Conservation (phyloP, 768 basidiomycete genomes). For the Lepiota brunneoincarnata region DNA sequence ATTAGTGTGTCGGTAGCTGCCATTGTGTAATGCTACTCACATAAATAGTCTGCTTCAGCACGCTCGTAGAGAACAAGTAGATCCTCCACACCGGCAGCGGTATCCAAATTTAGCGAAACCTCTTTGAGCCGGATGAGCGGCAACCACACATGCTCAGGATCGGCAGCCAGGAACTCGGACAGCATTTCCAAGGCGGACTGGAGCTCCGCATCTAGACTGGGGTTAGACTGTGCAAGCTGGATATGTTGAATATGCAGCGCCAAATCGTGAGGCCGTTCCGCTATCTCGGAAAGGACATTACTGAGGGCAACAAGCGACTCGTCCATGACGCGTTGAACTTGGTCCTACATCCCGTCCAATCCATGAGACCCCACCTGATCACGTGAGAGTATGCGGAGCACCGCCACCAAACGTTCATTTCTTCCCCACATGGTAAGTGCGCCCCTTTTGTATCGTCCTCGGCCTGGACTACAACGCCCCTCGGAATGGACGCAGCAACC, state of each 20-base stretch:
- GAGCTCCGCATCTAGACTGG: conserved; percentile 58
- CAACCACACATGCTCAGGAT: conserved; percentile 68
- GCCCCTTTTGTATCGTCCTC: conserved; percentile 9
- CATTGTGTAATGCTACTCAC: conserved; percentile 41
- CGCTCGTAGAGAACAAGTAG: conserved; percentile 59
- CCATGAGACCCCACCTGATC: neutral
- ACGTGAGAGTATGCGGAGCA: conserved; percentile 1
- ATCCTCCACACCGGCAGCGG: conserved; percentile 47
- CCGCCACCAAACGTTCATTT: neutral
- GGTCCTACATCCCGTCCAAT: conserved; percentile 1
- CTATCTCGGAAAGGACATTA: conserved; percentile 54
- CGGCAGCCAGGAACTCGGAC: conserved; percentile 57
- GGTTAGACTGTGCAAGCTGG: conserved; percentile 49
- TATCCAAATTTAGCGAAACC: conserved; percentile 47
- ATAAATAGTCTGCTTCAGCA: conserved; percentile 77
- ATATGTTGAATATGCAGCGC: conserved; percentile 68
- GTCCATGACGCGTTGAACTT: conserved; percentile 38
- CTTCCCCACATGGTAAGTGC: neutral
- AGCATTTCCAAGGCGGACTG: conserved; percentile 65
- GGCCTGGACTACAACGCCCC: neutral
- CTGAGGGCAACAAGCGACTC: conserved; percentile 66
- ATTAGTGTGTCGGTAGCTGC: conserved; percentile 3
- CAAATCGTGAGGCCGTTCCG: conserved; percentile 59
- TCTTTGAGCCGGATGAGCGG: conserved; percentile 59
- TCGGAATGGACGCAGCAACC: neutral